Evolutionary conservation across 2,329 filamentous ascomycete genomes (phyloP), one percentile per base, ranked within the genome.

Genomic region (Boeremia exigua): DNA sequence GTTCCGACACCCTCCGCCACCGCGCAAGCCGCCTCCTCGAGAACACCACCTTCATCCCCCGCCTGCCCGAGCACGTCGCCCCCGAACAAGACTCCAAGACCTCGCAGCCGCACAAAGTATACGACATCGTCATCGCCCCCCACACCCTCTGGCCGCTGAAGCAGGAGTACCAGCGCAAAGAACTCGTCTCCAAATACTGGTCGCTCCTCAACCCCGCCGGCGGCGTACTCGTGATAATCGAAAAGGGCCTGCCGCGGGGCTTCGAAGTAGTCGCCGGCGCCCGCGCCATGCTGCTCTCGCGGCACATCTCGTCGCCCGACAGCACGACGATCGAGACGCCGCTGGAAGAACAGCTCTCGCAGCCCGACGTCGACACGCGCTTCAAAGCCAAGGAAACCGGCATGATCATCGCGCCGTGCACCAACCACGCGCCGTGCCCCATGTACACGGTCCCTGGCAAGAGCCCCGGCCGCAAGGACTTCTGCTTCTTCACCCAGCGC

Each of bases 261-360:
- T 99, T 99, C 63, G 95, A 98, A 73, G 90, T 91, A 12, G 86
- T 99, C 36, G 94, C 92, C 10, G 90, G 89, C 43, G 92, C 93
- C 6, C 87, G 95, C 45, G 84, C 92, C 37, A 86, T 90, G 56
- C 79, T 99, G 0, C 81, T 98, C 0, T 85, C 90, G 58, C 86
- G 89, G 39, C 88, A 91, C 71, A 89, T 96, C 52, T 78, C 86
- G 11, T 86, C 86, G 12, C 87, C 88, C 0, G 80, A 78, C 3
- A 78, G 80, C 11, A 77, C 77, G 9, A 68, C 75, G 10, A 75
- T 80, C 29, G 77, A 78, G 49, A 53, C 59, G 4, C 53, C 67
- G 7, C 39, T 67, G 50, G 76, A 73, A 0, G 77, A 82, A 14
- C 73, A 74, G 48, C 70, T 79, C 2, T 71, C 76, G 25, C 78